These are phyloP conservation scores for Nemania abortiva DNA, from an alignment of 2,329 filamentous ascomycete genomes.

Conservation along the genomic window DNA sequence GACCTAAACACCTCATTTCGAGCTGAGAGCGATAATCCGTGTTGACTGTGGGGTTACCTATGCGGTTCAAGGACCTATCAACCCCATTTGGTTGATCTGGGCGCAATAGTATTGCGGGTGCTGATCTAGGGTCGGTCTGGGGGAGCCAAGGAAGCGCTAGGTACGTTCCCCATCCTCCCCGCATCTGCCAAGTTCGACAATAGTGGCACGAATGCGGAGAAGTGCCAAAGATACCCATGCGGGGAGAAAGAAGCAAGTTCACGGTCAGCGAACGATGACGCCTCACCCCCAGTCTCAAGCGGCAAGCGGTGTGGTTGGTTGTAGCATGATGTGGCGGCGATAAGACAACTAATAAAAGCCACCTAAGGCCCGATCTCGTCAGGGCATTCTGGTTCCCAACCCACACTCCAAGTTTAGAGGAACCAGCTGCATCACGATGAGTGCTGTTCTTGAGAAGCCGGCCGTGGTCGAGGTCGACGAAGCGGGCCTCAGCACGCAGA, in stretches of 20 bases:
- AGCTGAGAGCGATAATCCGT: background rate
- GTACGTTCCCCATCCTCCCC: background rate
- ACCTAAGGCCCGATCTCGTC: background rate
- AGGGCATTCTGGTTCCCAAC: background rate
- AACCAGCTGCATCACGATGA: slow-evolving; percentile 37
- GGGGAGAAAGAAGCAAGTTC: slow-evolving; percentile 1
- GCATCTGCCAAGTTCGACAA: slow-evolving; percentile 8
- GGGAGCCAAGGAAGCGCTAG: background rate
- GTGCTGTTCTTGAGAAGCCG: slow-evolving; percentile 38
- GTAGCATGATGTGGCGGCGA: background rate
- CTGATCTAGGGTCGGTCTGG: background rate
- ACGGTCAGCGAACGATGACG: slow-evolving; percentile 20
- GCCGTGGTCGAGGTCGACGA: slow-evolving; percentile 38
- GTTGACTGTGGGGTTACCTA: background rate
- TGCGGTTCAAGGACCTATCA: background rate
- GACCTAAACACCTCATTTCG: background rate
- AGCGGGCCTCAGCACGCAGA: slow-evolving; percentile 30
- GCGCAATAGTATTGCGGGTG: background rate
- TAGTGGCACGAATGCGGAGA: slow-evolving; percentile 12
- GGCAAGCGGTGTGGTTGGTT: slow-evolving; percentile 8
- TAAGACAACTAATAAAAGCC: background rate
- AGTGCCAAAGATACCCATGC: slow-evolving; percentile 19
- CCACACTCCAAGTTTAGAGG: background rate
- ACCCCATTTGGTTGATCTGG: background rate
- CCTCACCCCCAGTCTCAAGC: background rate